These are phyloP conservation scores for Saksenaea vasiformis DNA, from an alignment of 371 early-diverging fungal species.

Conservation along the genomic window DNA sequence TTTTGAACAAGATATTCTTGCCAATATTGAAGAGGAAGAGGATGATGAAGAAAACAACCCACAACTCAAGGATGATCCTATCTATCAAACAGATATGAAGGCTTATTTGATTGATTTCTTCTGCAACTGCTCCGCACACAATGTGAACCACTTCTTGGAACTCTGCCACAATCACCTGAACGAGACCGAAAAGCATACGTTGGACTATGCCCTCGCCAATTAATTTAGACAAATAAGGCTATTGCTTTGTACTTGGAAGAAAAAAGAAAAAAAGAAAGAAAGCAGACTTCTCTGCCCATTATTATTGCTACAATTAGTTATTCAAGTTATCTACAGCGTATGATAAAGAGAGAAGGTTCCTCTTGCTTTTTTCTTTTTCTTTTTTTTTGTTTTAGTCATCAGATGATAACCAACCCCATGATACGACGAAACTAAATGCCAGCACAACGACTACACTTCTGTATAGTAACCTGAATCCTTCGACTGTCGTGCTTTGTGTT, in stretches of 20 bases:
- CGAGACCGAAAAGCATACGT: constrained; percentile 33
- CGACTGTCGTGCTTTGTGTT: constrained; percentile 8
- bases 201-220: constrained; percentile 7
- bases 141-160: constrained; percentile 58
- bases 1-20: constrained; percentile 52
- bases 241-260: background rate
- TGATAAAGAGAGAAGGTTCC: background rate
- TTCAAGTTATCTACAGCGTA: background rate
- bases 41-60: constrained; percentile 76
- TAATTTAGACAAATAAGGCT: constrained; percentile 5
- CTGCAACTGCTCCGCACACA: constrained; percentile 62
- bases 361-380: background rate
- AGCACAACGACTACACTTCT: constrained; percentile 27
- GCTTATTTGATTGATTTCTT: constrained; percentile 73
- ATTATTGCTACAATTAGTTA: background rate
- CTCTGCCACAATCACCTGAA: constrained; percentile 43
- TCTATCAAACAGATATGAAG: constrained; percentile 74
- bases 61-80: constrained; percentile 70
- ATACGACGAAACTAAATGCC: constrained; percentile 37
- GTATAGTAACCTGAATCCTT: constrained; percentile 27
- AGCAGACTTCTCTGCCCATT: no score
- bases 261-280: no score
- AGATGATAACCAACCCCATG: constrained; percentile 46
- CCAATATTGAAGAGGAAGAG: constrained; percentile 50
- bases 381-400: constrained; percentile 9